phyloP scores from a whole-genome alignment of 495 filamentous ascomycete genomes.

The Neurospora discreta region DNA sequence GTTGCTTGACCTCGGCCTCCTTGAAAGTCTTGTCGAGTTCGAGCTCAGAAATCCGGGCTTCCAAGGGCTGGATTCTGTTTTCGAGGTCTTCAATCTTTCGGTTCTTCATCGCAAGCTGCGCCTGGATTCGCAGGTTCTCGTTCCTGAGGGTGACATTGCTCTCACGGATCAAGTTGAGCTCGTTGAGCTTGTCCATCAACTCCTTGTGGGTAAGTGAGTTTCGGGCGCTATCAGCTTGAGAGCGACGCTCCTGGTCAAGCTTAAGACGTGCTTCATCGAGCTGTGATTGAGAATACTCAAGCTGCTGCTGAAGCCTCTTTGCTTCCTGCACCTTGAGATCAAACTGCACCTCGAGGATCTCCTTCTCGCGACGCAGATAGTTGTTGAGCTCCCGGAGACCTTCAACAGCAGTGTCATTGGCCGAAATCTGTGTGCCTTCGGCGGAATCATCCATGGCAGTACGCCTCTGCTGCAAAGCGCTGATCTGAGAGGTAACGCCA shows the following conservation, averaged over 20 bases:
- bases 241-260: constrained; percentile 74
- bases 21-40: constrained; percentile 68
- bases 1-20: constrained; percentile 73
- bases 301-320: constrained; percentile 78
- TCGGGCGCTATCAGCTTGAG: constrained; percentile 60
- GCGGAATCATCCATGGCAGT: constrained; percentile 38
- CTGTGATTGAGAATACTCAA: constrained; percentile 74
- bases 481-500: constrained; percentile 65
- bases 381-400: constrained; percentile 79
- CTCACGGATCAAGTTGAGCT: constrained; percentile 89
- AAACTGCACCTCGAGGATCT: constrained; percentile 91
- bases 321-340: constrained; percentile 77
- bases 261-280: constrained; percentile 79
- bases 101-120: constrained; percentile 61
- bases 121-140: constrained; percentile 68
- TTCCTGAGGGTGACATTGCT: constrained; percentile 79
- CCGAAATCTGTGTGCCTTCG: constrained; percentile 23
- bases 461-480: constrained; percentile 62
- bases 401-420: constrained; percentile 44
- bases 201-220: constrained; percentile 69
- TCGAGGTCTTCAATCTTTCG: constrained; percentile 62
- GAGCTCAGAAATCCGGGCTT: constrained; percentile 64
- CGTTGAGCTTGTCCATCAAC: constrained; percentile 84
- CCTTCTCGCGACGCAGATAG: constrained; percentile 90
- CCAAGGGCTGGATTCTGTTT: constrained; percentile 68